phyloP scores from a whole-genome alignment of 129 eudicot genomes.

The Chrysanthemum seticuspe region DNA sequence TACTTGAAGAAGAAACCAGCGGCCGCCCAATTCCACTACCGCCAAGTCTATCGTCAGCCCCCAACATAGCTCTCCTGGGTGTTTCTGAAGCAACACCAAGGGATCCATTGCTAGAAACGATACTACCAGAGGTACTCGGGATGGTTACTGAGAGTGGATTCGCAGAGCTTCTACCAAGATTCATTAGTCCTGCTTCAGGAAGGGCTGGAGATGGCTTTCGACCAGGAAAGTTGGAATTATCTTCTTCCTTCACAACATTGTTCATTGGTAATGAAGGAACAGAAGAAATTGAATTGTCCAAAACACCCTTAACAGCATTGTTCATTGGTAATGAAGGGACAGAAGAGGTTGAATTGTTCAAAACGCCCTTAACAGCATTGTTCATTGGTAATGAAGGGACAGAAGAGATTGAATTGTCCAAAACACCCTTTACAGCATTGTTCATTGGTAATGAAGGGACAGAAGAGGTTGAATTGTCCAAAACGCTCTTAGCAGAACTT shows the following conservation, averaged over 20 bases:
- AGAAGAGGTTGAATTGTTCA: constrained; percentile 40
- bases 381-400: constrained; percentile 38
- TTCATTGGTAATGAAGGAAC: constrained; percentile 38
- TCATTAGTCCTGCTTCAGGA: constrained; percentile 48
- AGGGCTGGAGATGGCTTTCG: constrained; percentile 57
- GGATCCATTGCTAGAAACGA: constrained; percentile 49
- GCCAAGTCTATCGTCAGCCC: constrained; percentile 64
- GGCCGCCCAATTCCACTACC: constrained; percentile 56
- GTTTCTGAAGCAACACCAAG: constrained; percentile 56
- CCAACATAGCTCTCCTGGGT: constrained; percentile 51
- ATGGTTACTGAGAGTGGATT: constrained; percentile 40
- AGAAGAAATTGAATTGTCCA: constrained; percentile 39
- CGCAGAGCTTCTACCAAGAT: constrained; percentile 50
- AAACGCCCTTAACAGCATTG: constrained; percentile 28
- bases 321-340: constrained; percentile 37
- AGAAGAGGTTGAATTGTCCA: constrained; percentile 41
- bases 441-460: constrained; percentile 37
- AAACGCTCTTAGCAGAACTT: constrained; percentile 28
- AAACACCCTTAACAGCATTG: constrained; percentile 29
- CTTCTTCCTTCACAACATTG: constrained; percentile 54
- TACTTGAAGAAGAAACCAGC: constrained; percentile 44
- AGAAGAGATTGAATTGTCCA: constrained; percentile 40
- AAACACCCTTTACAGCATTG: constrained; percentile 28
- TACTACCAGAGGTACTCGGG: constrained; percentile 44
- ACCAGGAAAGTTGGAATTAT: constrained; percentile 43